Conservation (phyloP, 2,329 filamentous ascomycete species). For the Penicillium sp. region DNA sequence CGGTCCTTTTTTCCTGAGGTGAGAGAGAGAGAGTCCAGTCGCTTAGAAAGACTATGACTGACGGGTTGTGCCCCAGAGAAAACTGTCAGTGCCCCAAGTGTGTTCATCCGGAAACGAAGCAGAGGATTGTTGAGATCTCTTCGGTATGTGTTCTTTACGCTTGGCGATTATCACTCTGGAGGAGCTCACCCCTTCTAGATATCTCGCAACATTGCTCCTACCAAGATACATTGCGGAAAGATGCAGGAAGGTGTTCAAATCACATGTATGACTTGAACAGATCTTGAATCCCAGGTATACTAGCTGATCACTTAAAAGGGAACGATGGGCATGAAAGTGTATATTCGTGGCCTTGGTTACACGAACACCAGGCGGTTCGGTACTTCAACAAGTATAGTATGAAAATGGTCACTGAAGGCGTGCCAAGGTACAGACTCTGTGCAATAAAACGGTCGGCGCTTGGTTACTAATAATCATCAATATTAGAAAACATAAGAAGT, state of each 20-base stretch:
- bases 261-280: neutral
- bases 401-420: neutral
- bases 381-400: neutral
- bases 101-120: constrained; percentile 71
- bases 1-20: constrained; percentile 27
- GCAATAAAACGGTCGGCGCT: neutral
- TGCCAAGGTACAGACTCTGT: neutral
- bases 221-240: neutral
- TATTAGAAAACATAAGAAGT: neutral
- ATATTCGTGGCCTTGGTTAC: constrained; percentile 69
- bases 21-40: neutral
- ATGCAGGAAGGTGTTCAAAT: neutral
- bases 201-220: constrained; percentile 36
- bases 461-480: neutral
- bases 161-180: neutral
- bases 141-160: constrained; percentile 48
- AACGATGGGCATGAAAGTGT: constrained; percentile 69
- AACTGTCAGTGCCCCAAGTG: constrained; percentile 72
- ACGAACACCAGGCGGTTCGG: constrained; percentile 47
- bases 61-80: constrained; percentile 54
- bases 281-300: neutral
- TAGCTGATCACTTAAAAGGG: constrained; percentile 54
- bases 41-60: neutral
- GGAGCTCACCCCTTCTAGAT: constrained; percentile 45
- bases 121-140: constrained; percentile 71